phyloP scores from a whole-genome alignment of 306 rosid species.

The Cucurbita ficifolia region DNA sequence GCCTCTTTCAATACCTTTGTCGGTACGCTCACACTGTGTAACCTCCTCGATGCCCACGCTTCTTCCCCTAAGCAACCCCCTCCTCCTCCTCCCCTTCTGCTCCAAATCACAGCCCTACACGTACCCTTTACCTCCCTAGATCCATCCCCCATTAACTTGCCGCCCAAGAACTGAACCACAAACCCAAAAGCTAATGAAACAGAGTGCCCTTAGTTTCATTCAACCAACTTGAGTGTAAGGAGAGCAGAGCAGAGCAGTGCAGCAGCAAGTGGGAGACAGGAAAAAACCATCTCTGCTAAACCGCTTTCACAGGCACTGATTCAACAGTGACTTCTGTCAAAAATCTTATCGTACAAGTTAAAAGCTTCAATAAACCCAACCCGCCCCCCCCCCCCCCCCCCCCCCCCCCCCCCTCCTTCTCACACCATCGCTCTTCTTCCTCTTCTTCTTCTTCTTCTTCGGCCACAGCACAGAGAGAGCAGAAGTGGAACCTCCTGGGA shows the following conservation, averaged over 20 bases:
- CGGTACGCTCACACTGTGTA: background rate
- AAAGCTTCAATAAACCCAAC: background rate
- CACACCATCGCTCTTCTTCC: background rate
- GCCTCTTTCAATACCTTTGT: background rate
- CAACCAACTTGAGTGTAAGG: background rate
- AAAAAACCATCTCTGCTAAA: background rate
- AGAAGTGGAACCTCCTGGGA: background rate
- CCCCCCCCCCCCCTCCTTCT: background rate
- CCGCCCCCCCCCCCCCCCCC: background rate
- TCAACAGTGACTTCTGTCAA: background rate
- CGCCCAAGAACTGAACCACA: background rate
- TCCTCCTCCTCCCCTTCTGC: background rate
- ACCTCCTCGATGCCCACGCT: background rate
- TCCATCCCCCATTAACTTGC: background rate
- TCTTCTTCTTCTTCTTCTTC: background rate
- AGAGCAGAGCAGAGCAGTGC: background rate
- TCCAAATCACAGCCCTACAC: background rate
- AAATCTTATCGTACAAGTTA: background rate
- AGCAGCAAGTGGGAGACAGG: background rate
- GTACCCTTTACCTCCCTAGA: background rate
- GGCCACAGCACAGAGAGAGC: background rate
- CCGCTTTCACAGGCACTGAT: background rate
- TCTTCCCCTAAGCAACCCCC: no score
- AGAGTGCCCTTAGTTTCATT: background rate
- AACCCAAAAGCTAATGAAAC: background rate